Evolutionary conservation across 108 stramenopile genomes (phyloP).

Genomic region (Nitzschia sp.): DNA sequence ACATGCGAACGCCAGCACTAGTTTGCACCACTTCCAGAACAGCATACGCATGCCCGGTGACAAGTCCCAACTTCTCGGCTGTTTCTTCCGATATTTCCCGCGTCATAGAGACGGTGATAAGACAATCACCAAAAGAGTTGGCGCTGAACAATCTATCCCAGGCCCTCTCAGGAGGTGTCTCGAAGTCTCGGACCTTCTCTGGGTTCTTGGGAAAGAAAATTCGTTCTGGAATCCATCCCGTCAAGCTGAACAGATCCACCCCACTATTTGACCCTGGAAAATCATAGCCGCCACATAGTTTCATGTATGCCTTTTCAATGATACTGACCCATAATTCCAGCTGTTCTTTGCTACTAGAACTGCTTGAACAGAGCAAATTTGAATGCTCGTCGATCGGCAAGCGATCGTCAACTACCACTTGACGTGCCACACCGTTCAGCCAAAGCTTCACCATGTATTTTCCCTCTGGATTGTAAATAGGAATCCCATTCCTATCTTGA

Average conservation of each 20-base stretch:
- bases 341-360: conserved; percentile 18
- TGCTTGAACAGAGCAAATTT: conserved; percentile 78
- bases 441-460: conserved; percentile 93
- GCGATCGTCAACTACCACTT: conserved; percentile 87
- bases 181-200: conserved; percentile 54
- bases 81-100: conserved; percentile 53
- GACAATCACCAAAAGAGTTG: conserved; percentile 77
- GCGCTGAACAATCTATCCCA: conserved; percentile 83
- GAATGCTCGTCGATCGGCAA: conserved; percentile 77
- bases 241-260: conserved; percentile 87
- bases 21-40: conserved; percentile 74
- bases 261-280: conserved; percentile 92
- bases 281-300: conserved; percentile 88
- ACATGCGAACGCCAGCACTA: conserved; percentile 51
- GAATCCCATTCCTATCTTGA: conserved; percentile 58
- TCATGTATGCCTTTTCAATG: conserved; percentile 95
- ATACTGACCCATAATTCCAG: conserved; percentile 90
- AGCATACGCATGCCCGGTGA: conserved; percentile 91
- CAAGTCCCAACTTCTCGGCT: conserved; percentile 76
- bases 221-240: conserved; percentile 94
- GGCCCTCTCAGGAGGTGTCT: conserved; percentile 68
- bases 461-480: conserved; percentile 83
- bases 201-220: conserved; percentile 68
- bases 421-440: conserved; percentile 86
- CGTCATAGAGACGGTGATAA: conserved; percentile 83